Base-by-base conservation (phyloP, 495 filamentous ascomycete genomes). In the Neurospora sp. region DNA sequence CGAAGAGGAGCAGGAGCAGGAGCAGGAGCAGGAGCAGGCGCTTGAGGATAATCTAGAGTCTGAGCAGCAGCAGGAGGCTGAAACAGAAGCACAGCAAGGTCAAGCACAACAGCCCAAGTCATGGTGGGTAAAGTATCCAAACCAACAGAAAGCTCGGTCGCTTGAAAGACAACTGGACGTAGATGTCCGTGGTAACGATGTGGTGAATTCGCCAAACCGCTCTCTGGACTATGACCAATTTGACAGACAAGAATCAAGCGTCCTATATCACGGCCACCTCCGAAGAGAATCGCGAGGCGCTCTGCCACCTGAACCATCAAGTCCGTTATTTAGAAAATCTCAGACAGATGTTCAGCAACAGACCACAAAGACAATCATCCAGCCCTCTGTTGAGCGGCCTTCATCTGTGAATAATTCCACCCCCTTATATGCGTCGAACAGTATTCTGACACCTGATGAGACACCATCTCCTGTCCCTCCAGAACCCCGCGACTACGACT, bases 371-470 rank as follows among this genome's bases (percentile, higher is more conserved):
- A 79, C 66, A 66, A 72, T 14, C 16, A 78, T 81, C 48, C 78
- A 79, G 78, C 79, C 79, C 79, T 82, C 80, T 62, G 74, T 81
- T 66, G 78, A 81, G 72, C 79, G 80, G 80, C 75, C 76, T 23
- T 81, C 81, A 78, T 75, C 73, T 76, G 78, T 79, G 75, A 79
- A 81, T 77, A 72, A 77, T 69, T 76, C 82, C 77, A 80, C 78
- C 42, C 75, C 81, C 70, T 78, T 78, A 72, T 78, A 80, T 76
- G 79, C 80, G 12, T 79, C 81, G 41, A 81, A 78, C 73, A 84
- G 85, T 79, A 81, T 87, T 74, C 82, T 83, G 78, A 88, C 86
- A 59, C 86, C 86, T 69, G 86, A 87, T 70, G 84, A 88, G 77
- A 88, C 86, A 40, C 85, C 86, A 70, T 88, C 86, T 41, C 86